Conservation (phyloP, 2,329 filamentous ascomycete genomes). For the Apiospora phragmitis region DNA sequence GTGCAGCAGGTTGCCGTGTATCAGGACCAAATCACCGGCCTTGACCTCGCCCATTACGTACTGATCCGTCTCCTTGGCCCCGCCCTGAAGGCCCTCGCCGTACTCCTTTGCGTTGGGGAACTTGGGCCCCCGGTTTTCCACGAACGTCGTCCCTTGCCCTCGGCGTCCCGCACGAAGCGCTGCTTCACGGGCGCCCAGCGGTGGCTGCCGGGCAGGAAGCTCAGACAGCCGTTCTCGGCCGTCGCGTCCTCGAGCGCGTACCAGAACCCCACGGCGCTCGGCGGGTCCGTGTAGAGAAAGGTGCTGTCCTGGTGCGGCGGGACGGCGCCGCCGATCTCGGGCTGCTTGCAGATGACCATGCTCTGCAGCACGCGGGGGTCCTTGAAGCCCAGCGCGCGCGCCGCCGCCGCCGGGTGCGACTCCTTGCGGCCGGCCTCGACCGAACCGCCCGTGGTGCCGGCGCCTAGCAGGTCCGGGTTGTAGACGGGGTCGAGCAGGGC, state of each 20-base stretch:
- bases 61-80: constrained; percentile 45
- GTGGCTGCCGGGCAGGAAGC: constrained; percentile 83
- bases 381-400: constrained; percentile 68
- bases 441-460: constrained; percentile 45
- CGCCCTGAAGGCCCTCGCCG: constrained; percentile 41
- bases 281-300: constrained; percentile 87
- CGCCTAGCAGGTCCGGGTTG: constrained; percentile 39
- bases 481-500: constrained; percentile 49
- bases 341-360: constrained; percentile 99
- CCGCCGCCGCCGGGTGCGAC: constrained; percentile 59
- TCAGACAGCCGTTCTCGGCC: constrained; percentile 81
- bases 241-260: constrained; percentile 94
- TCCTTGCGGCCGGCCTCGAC: constrained; percentile 33
- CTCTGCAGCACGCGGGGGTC: constrained; percentile 83
- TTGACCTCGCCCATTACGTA: constrained; percentile 86
- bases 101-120: constrained; percentile 60
- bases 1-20: constrained; percentile 93
- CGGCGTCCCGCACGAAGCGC: constrained; percentile 69
- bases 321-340: constrained; percentile 90
- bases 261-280: constrained; percentile 93
- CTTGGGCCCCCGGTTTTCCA: constrained; percentile 63
- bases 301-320: constrained; percentile 90
- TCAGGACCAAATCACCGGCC: constrained; percentile 86
- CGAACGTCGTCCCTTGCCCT: constrained; percentile 63
- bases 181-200: constrained; percentile 65